Conservation (phyloP, 768 basidiomycete species). For the Russula griseocarnosa region DNA sequence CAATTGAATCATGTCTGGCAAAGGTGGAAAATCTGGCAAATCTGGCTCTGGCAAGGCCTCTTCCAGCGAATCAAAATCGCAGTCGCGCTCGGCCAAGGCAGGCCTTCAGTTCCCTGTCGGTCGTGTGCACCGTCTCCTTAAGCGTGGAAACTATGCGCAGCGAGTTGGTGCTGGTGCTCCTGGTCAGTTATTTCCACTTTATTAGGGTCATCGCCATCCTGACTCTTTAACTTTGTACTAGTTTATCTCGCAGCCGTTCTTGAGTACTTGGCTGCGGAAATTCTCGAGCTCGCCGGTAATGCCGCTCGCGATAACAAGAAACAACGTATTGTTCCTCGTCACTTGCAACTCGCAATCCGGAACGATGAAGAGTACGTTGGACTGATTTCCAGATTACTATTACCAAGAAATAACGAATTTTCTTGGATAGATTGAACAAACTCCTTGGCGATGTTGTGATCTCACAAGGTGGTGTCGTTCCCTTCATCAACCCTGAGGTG, state of each 20-base stretch:
- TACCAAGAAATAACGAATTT: not conserved
- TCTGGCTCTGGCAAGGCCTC: slow-evolving; percentile 44
- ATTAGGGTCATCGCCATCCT: not conserved
- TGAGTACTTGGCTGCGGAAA: slow-evolving; percentile 90
- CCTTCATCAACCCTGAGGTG: slow-evolving; percentile 56
- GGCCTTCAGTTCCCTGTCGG: slow-evolving; percentile 88
- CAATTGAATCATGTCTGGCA: slow-evolving; percentile 57
- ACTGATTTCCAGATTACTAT: not conserved
- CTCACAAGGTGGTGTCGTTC: slow-evolving; percentile 92
- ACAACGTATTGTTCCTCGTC: slow-evolving; percentile 91
- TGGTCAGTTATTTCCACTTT: slow-evolving; percentile 41
- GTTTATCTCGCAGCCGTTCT: slow-evolving; percentile 89
- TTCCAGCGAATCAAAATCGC: slow-evolving; percentile 43
- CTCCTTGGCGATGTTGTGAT: slow-evolving; percentile 82
- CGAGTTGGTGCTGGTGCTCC: slow-evolving; percentile 88
- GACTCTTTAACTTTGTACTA: slow-evolving; percentile 30
- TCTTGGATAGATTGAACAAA: slow-evolving; percentile 51
- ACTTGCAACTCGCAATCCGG: slow-evolving; percentile 87
- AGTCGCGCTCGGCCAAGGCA: slow-evolving; percentile 70
- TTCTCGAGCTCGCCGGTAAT: slow-evolving; percentile 88
- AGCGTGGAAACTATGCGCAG: slow-evolving; percentile 81
- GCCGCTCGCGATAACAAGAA: slow-evolving; percentile 83
- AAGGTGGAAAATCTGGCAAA: slow-evolving; percentile 40
- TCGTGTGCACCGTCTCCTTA: slow-evolving; percentile 86
- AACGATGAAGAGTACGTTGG: slow-evolving; percentile 78